Evolutionary conservation across 2,329 filamentous ascomycete species (phyloP).

Genomic region (Aspergillus persii): DNA sequence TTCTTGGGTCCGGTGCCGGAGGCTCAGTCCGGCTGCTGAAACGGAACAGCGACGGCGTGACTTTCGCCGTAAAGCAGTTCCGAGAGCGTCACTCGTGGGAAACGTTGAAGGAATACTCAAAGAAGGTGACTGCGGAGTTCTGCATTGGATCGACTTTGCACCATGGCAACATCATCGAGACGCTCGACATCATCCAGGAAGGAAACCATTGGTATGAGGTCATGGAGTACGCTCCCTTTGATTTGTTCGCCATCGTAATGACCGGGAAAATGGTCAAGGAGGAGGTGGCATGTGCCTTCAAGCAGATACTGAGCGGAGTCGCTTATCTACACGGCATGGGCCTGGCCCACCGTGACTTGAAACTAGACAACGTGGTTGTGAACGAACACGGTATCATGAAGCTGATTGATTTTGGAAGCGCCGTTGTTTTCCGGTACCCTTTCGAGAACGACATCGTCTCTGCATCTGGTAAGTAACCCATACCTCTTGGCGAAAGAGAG

Average conservation of each 20-base stretch:
- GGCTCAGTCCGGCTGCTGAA: slow-evolving; percentile 94
- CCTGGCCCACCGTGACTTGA: slow-evolving; percentile 88
- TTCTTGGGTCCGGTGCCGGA: slow-evolving; percentile 88
- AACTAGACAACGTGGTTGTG: slow-evolving; percentile 96
- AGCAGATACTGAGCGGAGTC: slow-evolving; percentile 93
- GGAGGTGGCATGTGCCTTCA: slow-evolving; percentile 84
- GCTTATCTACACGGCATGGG: slow-evolving; percentile 95
- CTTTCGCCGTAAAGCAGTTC: slow-evolving; percentile 98
- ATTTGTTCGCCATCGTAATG: slow-evolving; percentile 98
- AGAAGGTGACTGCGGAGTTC: slow-evolving; percentile 97
- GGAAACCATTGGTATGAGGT: slow-evolving; percentile 95
- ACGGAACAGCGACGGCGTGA: slow-evolving; percentile 83
- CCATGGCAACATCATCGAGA: slow-evolving; percentile 98
- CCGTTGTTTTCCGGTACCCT: slow-evolving; percentile 94
- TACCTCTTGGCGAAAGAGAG: slow-evolving; percentile 9
- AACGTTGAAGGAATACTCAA: slow-evolving; percentile 91
- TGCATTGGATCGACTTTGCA: slow-evolving; percentile 96
- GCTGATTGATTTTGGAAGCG: slow-evolving; percentile 97
- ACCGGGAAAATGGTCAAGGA: slow-evolving; percentile 94
- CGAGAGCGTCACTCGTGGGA: slow-evolving; percentile 88
- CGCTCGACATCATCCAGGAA: slow-evolving; percentile 92
- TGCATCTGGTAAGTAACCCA: slow-evolving; percentile 65
- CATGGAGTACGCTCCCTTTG: slow-evolving; percentile 96
- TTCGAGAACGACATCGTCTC: slow-evolving; percentile 86
- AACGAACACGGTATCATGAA: slow-evolving; percentile 98